phyloP scores from a whole-genome alignment of 164 flowering plant species.

The Annona squamosa region DNA sequence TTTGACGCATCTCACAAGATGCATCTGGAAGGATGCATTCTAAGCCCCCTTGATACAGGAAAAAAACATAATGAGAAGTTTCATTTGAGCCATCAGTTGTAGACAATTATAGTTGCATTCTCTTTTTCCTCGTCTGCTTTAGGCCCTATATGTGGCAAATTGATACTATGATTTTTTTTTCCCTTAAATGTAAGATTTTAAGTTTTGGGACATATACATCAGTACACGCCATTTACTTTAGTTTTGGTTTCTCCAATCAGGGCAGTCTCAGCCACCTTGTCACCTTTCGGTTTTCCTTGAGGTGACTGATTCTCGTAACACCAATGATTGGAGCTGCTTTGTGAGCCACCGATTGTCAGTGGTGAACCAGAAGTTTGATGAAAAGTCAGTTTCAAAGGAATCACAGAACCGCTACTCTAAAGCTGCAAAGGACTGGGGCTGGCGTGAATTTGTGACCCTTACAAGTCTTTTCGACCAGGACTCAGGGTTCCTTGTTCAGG shows the following conservation, averaged over 20 bases:
- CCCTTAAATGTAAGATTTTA: background rate
- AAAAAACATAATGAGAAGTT: background rate
- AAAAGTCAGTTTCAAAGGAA: constrained; percentile 87
- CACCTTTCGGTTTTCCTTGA: constrained; percentile 98
- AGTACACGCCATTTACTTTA: background rate
- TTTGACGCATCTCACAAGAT: background rate
- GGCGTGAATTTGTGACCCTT: constrained; percentile 98
- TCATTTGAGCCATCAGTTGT: background rate
- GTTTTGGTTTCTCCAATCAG: constrained; percentile 35
- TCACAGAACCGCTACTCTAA: constrained; percentile 96
- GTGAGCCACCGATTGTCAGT: constrained; percentile 96
- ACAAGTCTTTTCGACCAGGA: constrained; percentile 97
- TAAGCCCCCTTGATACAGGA: background rate
- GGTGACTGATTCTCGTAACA: constrained; percentile 89
- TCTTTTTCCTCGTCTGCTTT: background rate
- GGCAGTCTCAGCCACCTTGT: constrained; percentile 99
- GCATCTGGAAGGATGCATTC: background rate
- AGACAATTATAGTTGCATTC: background rate
- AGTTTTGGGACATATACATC: background rate
- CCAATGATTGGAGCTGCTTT: constrained; percentile 97
- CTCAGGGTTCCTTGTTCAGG: constrained; percentile 91
- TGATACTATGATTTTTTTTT: background rate
- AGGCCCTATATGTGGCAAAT: background rate
- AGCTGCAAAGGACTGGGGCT: constrained; percentile 99
- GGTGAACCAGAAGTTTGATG: constrained; percentile 89